Percentiles rank a stretch among this genome's conserved stretches.
phyloP scores from a whole-genome alignment of 208 protist species.

The Trypanosoma avium region DNA sequence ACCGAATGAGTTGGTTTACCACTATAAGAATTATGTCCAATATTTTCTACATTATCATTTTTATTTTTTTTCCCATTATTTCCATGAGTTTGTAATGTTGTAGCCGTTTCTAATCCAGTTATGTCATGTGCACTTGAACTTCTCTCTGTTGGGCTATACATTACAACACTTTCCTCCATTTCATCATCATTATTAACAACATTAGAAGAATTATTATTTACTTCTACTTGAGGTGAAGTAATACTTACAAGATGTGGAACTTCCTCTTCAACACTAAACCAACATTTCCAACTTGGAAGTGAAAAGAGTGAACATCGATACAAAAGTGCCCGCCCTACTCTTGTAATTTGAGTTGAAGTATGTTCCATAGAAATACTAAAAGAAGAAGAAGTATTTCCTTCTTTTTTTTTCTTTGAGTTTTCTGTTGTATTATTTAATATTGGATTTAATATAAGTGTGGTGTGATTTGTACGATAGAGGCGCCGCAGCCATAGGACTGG shows the following conservation, averaged over 20 bases:
- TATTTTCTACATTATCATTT: neutral
- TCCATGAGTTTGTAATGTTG: too few relatives aligned
- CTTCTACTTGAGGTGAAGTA: neutral
- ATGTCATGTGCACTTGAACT: too few relatives aligned
- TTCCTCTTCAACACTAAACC: conserved; percentile 71
- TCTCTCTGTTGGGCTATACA: too few relatives aligned
- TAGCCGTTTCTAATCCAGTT: too few relatives aligned
- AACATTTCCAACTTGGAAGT: conserved; percentile 45
- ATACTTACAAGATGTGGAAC: conserved; percentile 44
- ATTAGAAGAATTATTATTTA: neutral
- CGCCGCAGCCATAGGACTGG: conserved; percentile 67
- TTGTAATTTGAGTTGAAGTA: conserved; percentile 10
- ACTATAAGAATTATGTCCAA: neutral
- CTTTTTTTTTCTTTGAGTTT: neutral
- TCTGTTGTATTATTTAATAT: neutral
- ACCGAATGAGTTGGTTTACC: too few relatives aligned
- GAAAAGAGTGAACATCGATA: conserved; percentile 57
- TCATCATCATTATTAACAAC: neutral
- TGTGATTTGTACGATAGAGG: conserved; percentile 81
- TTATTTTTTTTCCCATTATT: neutral
- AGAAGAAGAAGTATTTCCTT: neutral
- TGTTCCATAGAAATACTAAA: neutral
- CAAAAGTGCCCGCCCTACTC: conserved; percentile 54
- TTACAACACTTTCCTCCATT: neutral
- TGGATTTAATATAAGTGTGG: too few relatives aligned